Conservation (phyloP, 2,329 filamentous ascomycete genomes). For the Ceratocystiopsis sp. region DNA sequence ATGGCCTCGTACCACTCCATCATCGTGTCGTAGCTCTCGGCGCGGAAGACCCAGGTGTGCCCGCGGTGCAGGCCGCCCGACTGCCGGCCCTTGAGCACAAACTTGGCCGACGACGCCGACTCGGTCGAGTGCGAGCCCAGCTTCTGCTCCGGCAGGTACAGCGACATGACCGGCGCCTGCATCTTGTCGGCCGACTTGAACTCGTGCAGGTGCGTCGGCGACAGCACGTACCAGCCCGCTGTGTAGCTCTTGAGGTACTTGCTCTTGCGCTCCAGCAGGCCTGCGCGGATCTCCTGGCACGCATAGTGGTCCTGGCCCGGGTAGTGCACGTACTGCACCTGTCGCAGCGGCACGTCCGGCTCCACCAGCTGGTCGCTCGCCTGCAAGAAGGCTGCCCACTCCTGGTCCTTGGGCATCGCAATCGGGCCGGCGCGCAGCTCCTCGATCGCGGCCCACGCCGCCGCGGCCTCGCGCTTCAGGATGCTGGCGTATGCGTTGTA, state of each 20-base stretch:
- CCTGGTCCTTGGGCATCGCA: slow-evolving; percentile 82
- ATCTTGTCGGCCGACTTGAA: slow-evolving; percentile 96
- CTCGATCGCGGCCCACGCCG: slow-evolving; percentile 60
- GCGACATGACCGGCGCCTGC: slow-evolving; percentile 85
- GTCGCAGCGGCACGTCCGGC: slow-evolving; percentile 61
- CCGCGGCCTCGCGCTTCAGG: slow-evolving; percentile 77
- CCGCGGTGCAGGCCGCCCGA: slow-evolving; percentile 81
- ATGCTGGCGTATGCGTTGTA: slow-evolving; percentile 90
- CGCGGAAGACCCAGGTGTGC: slow-evolving; percentile 56
- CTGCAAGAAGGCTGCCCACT: slow-evolving; percentile 74
- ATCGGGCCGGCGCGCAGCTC: slow-evolving; percentile 72
- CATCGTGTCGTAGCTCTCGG: slow-evolving; percentile 78
- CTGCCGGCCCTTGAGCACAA: slow-evolving; percentile 91
- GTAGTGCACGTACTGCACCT: slow-evolving; percentile 71
- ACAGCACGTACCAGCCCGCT: slow-evolving; percentile 91
- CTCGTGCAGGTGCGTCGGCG: slow-evolving; percentile 91
- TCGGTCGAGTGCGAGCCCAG: slow-evolving; percentile 77
- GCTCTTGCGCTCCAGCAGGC: slow-evolving; percentile 90
- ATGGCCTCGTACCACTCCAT: slow-evolving; percentile 93
- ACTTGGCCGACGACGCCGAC: slow-evolving; percentile 83
- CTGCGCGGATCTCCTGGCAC: slow-evolving; percentile 69
- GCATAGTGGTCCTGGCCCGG: slow-evolving; percentile 76
- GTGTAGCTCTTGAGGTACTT: slow-evolving; percentile 98
- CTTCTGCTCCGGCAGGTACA: slow-evolving; percentile 89
- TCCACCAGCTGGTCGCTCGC: slow-evolving; percentile 76